Percentiles rank a stretch among this genome's conserved stretches.
phyloP scores from a whole-genome alignment of 2,329 filamentous ascomycete genomes.

The Verticillium nonalfalfae region DNA sequence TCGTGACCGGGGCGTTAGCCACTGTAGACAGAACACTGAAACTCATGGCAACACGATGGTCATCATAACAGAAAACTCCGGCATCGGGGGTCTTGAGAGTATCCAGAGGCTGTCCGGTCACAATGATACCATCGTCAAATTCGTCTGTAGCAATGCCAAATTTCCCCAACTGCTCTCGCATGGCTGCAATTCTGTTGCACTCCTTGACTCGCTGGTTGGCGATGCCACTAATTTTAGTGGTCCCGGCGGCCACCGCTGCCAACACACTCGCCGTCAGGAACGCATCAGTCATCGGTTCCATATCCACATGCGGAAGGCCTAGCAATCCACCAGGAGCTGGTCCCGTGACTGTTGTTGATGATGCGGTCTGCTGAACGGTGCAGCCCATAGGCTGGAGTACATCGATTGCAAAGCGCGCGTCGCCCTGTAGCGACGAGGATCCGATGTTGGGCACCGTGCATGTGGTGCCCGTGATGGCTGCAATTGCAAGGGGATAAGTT shows the following conservation, averaged over 20 bases:
- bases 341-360: conserved; percentile 88
- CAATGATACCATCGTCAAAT: conserved; percentile 88
- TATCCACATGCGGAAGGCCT: conserved; percentile 78
- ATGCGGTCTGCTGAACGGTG: conserved; percentile 73
- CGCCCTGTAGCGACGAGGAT: conserved; percentile 83
- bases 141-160: conserved; percentile 84
- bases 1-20: conserved; percentile 63
- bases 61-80: conserved; percentile 88
- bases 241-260: conserved; percentile 78
- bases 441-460: conserved; percentile 97
- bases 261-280: conserved; percentile 93
- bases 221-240: conserved; percentile 85
- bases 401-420: conserved; percentile 88
- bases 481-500: conserved; percentile 89
- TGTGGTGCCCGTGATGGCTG: conserved; percentile 90
- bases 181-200: conserved; percentile 91
- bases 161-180: conserved; percentile 91
- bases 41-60: conserved; percentile 97
- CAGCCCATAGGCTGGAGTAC: conserved; percentile 93
- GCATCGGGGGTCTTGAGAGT: conserved; percentile 49
- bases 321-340: conserved; percentile 68
- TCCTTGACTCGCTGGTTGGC: conserved; percentile 98
- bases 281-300: conserved; percentile 99
- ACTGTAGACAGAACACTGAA: conserved; percentile 82
- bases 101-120: conserved; percentile 45